These are phyloP conservation scores for Phytopythium ostracodes DNA, from an alignment of 352 stramenopile genomes.

Conservation along the genomic window DNA sequence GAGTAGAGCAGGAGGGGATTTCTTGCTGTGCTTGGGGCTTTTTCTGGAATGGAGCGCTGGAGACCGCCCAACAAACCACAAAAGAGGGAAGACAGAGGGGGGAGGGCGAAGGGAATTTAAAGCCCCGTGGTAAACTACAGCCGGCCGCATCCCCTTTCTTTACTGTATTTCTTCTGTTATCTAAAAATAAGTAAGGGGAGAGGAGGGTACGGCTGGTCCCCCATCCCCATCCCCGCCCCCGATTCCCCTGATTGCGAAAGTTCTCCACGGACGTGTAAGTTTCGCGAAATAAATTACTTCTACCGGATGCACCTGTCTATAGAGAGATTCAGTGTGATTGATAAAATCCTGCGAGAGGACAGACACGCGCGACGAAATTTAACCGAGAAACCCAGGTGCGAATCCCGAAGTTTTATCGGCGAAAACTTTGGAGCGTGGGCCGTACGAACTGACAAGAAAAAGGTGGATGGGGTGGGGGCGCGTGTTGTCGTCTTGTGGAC, in stretches of 20 bases:
- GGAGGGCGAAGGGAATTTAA: not conserved
- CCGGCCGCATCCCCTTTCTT: not conserved
- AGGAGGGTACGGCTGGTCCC: too few relatives aligned
- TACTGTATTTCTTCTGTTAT: not conserved
- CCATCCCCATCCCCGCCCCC: too few relatives aligned
- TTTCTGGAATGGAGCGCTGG: constrained; percentile 35
- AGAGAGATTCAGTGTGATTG: not conserved
- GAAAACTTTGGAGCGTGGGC: not conserved
- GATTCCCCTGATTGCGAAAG: not conserved
- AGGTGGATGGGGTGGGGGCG: not conserved
- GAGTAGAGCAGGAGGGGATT: not conserved
- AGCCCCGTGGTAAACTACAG: constrained; percentile 3
- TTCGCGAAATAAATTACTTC: not conserved
- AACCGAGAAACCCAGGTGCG: too few relatives aligned
- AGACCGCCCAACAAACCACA: not conserved
- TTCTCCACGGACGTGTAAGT: not conserved
- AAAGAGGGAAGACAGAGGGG: too few relatives aligned
- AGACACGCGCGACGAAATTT: too few relatives aligned
- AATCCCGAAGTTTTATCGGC: too few relatives aligned
- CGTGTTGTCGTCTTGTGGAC: constrained; percentile 3
- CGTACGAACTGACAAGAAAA: constrained; percentile 1
- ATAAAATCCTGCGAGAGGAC: constrained; percentile 7
- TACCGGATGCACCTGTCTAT: not conserved
- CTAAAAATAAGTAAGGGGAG: not conserved
- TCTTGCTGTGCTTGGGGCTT: constrained; percentile 14